Conservation (phyloP, 2,329 filamentous ascomycete species). For the Curvularia lunata region DNA sequence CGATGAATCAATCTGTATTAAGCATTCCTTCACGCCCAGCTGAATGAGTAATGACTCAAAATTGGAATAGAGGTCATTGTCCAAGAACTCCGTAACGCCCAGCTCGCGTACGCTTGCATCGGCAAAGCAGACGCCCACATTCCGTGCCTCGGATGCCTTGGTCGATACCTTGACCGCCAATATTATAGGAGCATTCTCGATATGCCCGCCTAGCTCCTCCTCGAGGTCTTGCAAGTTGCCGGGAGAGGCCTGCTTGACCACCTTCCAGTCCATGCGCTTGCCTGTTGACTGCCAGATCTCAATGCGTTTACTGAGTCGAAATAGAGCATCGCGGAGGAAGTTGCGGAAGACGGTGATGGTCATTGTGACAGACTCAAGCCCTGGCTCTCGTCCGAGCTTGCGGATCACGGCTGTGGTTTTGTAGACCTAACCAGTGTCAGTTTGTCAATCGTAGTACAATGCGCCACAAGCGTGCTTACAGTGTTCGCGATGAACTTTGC, state of each 20-base stretch:
- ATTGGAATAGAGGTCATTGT: conserved; percentile 98
- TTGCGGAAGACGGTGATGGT: conserved; percentile 93
- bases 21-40: conserved; percentile 90
- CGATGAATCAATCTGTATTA: conserved; percentile 78
- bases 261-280: conserved; percentile 84
- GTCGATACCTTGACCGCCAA: conserved; percentile 90
- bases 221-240: conserved; percentile 97
- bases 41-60: conserved; percentile 97
- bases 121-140: conserved; percentile 94
- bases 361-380: conserved; percentile 92
- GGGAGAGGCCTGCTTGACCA: conserved; percentile 87
- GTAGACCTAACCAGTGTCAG: conserved; percentile 69
- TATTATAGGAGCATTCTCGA: conserved; percentile 92
- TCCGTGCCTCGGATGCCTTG: conserved; percentile 83
- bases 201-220: conserved; percentile 85
- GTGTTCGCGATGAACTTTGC: conserved; percentile 82
- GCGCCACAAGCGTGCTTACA: conserved; percentile 53
- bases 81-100: conserved; percentile 96
- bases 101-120: conserved; percentile 95
- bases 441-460: background rate
- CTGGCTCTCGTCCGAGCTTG: conserved; percentile 83
- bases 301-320: conserved; percentile 86
- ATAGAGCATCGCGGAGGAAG: conserved; percentile 91
- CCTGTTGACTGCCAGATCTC: conserved; percentile 85
- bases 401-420: conserved; percentile 96